Base-by-base conservation (phyloP, 2,329 filamentous ascomycete species). In the Calonectria pseudoturangicola region DNA sequence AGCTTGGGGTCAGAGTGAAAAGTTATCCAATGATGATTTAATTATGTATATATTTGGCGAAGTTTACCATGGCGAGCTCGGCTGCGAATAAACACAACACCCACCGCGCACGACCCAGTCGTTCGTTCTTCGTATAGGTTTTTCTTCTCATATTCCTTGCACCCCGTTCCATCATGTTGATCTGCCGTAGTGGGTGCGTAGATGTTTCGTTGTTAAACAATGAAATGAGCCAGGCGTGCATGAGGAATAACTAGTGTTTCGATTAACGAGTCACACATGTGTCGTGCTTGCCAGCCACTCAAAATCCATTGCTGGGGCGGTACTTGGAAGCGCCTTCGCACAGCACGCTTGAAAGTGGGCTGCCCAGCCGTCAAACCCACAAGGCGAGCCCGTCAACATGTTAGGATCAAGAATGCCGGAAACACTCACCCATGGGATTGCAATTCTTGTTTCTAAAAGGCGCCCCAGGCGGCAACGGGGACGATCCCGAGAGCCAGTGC, bases 211-310 rank as follows among this genome's bases (percentile, higher is more conserved):
- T 41, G 36, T 12, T 12, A 13, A 18, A 28, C 30, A 4, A 60
- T 60, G 27, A 60, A 60, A 12, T 60, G 54, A 28, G 33, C 36
- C 33, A 60, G 54, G 54, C n/a, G 27, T 25, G 33, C 7, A 4
- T 27, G 16, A 8, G 8, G 16, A 9, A 12, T 10, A 15, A 21
- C 21, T 39, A 43, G 33, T 36, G 54, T 60, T 60, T 60, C 33
- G 39, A 21, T 41, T 60, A 9, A 28, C 13, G 25, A 43, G 33
- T 39, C n/a, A 33, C 10, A 39, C 25, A 21, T 21, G 25, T 9
- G 30, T 33, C 30, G 4, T 12, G 9, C 2, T 12, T 12, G 15
- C n/a, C n/a, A 58, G n/a, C n/a, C n/a, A 39, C 10, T 39, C 36
- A 41, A 60, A 13, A 41, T 27, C 13, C 16, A 12, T 25, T 13